phyloP scores from a whole-genome alignment of 2,329 filamentous ascomycete genomes.

The Lasiodiplodia sp. region DNA sequence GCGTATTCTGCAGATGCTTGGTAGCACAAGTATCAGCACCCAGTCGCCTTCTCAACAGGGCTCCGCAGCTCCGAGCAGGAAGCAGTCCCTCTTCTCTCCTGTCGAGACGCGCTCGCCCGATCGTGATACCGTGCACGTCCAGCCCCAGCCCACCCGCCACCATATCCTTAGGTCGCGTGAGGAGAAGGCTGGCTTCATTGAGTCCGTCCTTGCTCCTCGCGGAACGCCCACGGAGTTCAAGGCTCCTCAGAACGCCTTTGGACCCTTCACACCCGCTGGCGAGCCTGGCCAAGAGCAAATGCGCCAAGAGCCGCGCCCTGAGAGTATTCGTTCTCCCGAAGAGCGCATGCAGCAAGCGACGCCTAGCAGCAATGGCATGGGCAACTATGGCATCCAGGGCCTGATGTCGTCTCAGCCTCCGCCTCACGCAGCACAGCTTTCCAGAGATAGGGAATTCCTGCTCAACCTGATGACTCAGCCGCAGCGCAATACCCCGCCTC shows the following conservation, averaged over 20 bases:
- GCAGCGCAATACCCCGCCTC: slow-evolving; percentile 46
- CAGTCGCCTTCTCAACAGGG: slow-evolving; percentile 30
- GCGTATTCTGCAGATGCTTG: slow-evolving; percentile 81
- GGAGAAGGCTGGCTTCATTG: slow-evolving; percentile 44
- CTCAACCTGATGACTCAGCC: slow-evolving; percentile 75
- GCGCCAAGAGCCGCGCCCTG: slow-evolving; percentile 29
- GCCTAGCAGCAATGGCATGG: slow-evolving; percentile 23
- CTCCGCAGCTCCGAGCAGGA: slow-evolving; percentile 9
- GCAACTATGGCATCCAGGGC: slow-evolving; percentile 24
- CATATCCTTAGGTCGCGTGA: slow-evolving; percentile 41
- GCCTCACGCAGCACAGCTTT: slow-evolving; percentile 44
- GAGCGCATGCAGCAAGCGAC: slow-evolving; percentile 16
- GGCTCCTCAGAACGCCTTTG: slow-evolving; percentile 43
- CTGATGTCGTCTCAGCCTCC: slow-evolving; percentile 9
- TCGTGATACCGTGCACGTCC: slow-evolving; percentile 25
- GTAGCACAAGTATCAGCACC: slow-evolving; percentile 51
- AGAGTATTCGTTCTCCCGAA: slow-evolving; percentile 23
- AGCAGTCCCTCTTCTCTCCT: slow-evolving; percentile 19
- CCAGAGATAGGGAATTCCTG: slow-evolving; percentile 80
- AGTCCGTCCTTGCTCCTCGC: slow-evolving; percentile 45
- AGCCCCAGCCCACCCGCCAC: slow-evolving; percentile 34
- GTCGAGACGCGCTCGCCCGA: slow-evolving; percentile 20
- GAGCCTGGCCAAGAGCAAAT: slow-evolving; percentile 42
- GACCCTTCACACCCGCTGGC: slow-evolving; percentile 43
- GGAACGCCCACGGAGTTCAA: slow-evolving; percentile 42